Evolutionary conservation across 1,139 yeast genomes (phyloP), one percentile per base, ranked within the genome.

Genomic region (Pichia cactophila): DNA sequence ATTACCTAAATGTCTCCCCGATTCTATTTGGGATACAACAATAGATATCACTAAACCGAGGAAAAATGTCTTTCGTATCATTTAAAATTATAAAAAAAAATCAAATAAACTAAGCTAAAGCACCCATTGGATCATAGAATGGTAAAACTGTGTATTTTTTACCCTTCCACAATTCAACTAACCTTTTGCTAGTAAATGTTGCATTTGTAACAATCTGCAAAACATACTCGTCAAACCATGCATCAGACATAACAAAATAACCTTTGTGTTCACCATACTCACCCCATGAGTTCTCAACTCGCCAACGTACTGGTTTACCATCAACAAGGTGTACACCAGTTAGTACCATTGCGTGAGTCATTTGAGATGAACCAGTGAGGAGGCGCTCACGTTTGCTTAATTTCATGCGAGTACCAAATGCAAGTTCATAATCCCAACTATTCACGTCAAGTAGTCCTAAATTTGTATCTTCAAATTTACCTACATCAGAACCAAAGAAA

Each of bases 241-340:
- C 73, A 61, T 81, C 86, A 17, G 80, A 72, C 86, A 81, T 80
- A 48, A 80, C 70, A 58, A 71, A 79, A 66, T 74, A 80, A 17
- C 86, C 86, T 62, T 78, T 75, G 49, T 78, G 77, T 33, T 83
- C 83, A 16, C 71, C 74, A 28, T 67, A 76, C 44, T 72, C 75
- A 49, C 86, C 86, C 86, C 86, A 81, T 4, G 86, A 80, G 65
- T 81, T 81, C 64, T 80, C 83, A 51, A 81, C 81, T 65, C 80
- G 77, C 86, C 86, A 81, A 64, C 85, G 74, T 23, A 78, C 69
- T 1, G 86, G 86, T 47, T 67, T 65, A 38, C 74, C 75, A 50
- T 70, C 70, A 28, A 68, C 67, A 17, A 64, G 14, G 63, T 81
- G 84, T 47, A 81, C 87, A 16, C 81, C 86, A 31, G 83, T 75